Evolutionary conservation across 2,329 filamentous ascomycete species (phyloP).

Genomic region (Zymoseptoria brevis): DNA sequence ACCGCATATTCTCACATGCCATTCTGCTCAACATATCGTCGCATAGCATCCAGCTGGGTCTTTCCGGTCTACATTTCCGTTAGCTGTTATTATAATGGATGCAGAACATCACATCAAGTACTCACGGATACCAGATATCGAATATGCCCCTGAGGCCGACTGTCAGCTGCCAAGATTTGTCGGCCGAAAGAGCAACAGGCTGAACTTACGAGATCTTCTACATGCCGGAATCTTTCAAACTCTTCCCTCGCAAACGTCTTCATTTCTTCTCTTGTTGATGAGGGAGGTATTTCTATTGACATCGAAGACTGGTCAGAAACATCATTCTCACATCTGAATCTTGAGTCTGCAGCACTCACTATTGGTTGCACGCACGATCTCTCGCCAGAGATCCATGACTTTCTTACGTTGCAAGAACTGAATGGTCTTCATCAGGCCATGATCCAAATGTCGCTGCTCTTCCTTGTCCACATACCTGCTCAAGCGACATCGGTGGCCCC

Average conservation of each 20-base stretch:
- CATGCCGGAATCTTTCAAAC: conserved; percentile 40
- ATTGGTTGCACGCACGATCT: conserved; percentile 39
- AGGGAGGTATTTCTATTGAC: conserved; percentile 28
- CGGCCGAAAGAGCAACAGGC: background rate
- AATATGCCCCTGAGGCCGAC: conserved; percentile 34
- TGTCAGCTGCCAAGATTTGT: background rate
- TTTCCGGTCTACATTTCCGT: conserved; percentile 36
- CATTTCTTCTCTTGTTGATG: conserved; percentile 36
- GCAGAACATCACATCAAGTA: background rate
- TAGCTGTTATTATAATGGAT: background rate
- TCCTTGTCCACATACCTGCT: conserved; percentile 25
- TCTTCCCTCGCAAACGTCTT: conserved; percentile 41
- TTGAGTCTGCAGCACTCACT: conserved; percentile 16
- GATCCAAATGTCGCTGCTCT: background rate
- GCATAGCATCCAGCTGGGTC: conserved; percentile 45
- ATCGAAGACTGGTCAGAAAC: background rate
- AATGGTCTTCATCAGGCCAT: background rate
- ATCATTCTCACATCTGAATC: background rate
- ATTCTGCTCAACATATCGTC: conserved; percentile 32
- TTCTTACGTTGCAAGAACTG: conserved; percentile 45
- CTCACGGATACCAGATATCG: conserved; percentile 41
- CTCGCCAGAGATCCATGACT: conserved; percentile 40
- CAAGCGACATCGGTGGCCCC: conserved; percentile 28
- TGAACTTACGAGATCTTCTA: conserved; percentile 39
- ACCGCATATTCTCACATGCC: background rate